Evolutionary conservation across 23 red algal species (phyloP), one percentile per base, ranked within the genome.

Genomic region (Rhodosorus marinus): DNA sequence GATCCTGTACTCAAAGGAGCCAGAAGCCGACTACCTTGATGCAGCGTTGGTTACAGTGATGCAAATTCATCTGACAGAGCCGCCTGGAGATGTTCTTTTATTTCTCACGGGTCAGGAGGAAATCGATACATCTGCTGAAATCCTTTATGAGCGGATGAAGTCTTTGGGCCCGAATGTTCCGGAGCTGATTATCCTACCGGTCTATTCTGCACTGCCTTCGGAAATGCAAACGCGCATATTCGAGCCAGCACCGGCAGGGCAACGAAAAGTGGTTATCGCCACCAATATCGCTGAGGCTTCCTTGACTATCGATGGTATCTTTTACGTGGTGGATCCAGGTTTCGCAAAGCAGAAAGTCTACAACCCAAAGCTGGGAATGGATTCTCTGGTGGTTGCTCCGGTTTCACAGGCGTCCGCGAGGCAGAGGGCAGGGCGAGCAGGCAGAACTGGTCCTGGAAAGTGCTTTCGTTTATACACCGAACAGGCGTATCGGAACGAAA

Each of bases 101-200:
- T 98, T 98, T 49, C 62, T 98, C 8, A 83, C 90, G 26, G 90
- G 90, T 3, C 90, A 98, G 33, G 90, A 98, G 31, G 90, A 98
- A 49, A 84, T 98, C 67, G 90, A 98, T 27, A 82, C 90, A 0
- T 79, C 90, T 5, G 79, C 72, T 29, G 77, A 72, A 54, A 95
- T 95, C 55, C 63, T 83, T 0, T 80, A 52, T 73, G 79, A 81
- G 31, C 64, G 88, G 19, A 64, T 70, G 70, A 72, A 71, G 27
- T 55, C 59, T 25, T 47, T 84, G 26, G 74, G 74, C 33, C 25
- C 33, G 22, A 73, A 64, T 47, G 63, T 57, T 8, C 77, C 77
- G 5, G 73, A 79, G 28, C 57, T 98, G 11, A 61, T 78, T 8
- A 82, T 79, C 24, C 77, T 83, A 14, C 77, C 90, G 0, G 73